Percentiles rank a stretch among this genome's conserved stretches.
Conservation (phyloP, 257 asterid species). For the Catharanthus roseus region DNA sequence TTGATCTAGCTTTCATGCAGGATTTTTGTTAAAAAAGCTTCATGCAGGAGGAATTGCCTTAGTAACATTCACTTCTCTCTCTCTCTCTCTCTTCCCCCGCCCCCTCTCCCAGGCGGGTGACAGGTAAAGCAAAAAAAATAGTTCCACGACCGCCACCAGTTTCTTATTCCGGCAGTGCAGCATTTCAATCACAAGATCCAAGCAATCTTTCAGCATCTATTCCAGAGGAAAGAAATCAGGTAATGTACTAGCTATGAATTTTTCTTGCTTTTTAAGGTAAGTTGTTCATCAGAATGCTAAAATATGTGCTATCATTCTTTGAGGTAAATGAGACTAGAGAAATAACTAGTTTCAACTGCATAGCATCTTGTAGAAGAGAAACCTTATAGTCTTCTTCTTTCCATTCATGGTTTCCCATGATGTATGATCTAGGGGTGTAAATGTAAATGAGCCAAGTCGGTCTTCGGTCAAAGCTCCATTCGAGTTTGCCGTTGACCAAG, state of each 20-base stretch:
- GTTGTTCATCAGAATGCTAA: neutral
- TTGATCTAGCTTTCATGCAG: neutral
- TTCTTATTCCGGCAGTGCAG: conserved; percentile 30
- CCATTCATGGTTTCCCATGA: neutral
- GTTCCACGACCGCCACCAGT: conserved; percentile 62
- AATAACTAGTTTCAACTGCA: too few species aligned
- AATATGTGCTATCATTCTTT: neutral
- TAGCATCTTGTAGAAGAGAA: too few species aligned
- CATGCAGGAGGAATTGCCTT: conserved; percentile 9
- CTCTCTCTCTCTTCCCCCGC: too few species aligned
- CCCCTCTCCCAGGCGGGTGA: conserved; percentile 36
- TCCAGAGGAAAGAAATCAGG: conserved; percentile 56
- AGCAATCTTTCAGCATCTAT: conserved; percentile 27
- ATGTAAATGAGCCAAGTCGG: neutral
- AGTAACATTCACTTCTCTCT: neutral
- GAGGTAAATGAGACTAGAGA: too few species aligned
- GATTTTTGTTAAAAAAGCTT: too few species aligned
- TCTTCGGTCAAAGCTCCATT: too few species aligned
- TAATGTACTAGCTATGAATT: conserved; percentile 4
- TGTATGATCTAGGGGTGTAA: neutral
- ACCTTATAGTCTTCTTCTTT: too few species aligned
- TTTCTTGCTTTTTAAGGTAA: neutral
- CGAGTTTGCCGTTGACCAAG: too few species aligned
- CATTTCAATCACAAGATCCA: conserved; percentile 25
- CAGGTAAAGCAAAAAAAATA: conserved; percentile 60